These are phyloP conservation scores for Telopea speciosissima DNA, from an alignment of 177 flowering plant species.

Conservation along the genomic window DNA sequence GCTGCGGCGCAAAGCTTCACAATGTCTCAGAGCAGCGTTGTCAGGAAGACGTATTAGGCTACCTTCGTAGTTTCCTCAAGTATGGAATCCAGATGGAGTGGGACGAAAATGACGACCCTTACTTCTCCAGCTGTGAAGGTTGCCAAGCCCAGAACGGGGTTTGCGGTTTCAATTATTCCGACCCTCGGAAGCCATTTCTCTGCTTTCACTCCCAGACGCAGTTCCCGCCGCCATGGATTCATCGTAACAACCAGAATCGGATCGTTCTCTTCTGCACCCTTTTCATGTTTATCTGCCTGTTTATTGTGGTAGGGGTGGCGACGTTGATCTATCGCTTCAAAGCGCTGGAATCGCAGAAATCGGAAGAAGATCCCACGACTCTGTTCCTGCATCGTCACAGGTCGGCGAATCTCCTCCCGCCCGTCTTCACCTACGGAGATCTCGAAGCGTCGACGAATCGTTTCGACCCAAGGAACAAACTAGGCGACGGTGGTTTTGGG, in stretches of 20 bases:
- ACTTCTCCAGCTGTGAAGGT: slow-evolving; percentile 40
- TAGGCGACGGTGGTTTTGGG: slow-evolving; percentile 94
- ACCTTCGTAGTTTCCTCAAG: neutral
- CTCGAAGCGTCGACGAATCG: slow-evolving; percentile 63
- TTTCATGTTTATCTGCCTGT: slow-evolving; percentile 25
- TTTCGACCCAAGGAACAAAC: slow-evolving; percentile 69
- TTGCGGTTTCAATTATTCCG: slow-evolving; percentile 59
- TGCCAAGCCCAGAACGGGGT: slow-evolving; percentile 36
- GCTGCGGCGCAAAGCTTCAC: slow-evolving; percentile 29
- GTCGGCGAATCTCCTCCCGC: slow-evolving; percentile 62
- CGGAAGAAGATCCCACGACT: slow-evolving; percentile 56
- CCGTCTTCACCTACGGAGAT: slow-evolving; percentile 81
- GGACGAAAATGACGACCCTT: slow-evolving; percentile 37
- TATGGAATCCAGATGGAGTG: slow-evolving; percentile 43
- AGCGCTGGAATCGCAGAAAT: slow-evolving; percentile 11
- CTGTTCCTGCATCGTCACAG: slow-evolving; percentile 57
- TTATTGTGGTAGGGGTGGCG: slow-evolving; percentile 20
- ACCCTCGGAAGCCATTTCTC: slow-evolving; percentile 41
- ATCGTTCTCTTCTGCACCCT: slow-evolving; percentile 24
- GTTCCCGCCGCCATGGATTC: slow-evolving; percentile 24
- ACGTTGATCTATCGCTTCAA: slow-evolving; percentile 26
- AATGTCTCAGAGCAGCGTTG: slow-evolving; percentile 36
- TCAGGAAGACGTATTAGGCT: slow-evolving; percentile 9
- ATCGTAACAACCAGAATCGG: slow-evolving; percentile 14
- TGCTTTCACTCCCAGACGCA: slow-evolving; percentile 29